phyloP scores from a whole-genome alignment of 768 basidiomycete genomes.

The Russula sp. region DNA sequence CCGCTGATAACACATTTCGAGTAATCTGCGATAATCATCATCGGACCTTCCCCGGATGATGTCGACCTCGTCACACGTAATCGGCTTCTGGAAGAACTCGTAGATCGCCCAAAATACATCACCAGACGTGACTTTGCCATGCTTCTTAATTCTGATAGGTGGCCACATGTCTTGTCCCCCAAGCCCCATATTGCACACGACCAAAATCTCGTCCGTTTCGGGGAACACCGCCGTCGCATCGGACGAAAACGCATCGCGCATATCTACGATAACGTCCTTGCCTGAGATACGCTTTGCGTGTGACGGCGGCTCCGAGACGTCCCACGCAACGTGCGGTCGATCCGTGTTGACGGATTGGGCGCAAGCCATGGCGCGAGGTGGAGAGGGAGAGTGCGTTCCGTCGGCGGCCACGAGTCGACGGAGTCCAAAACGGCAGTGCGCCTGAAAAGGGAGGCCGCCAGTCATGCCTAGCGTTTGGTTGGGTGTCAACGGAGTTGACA shows the following conservation, averaged over 20 bases:
- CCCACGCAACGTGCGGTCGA: conserved; percentile 24
- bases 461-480: conserved; percentile 1
- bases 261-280: conserved; percentile 23
- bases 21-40: conserved; percentile 12
- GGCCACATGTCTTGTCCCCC: conserved; percentile 20
- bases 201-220: conserved; percentile 15
- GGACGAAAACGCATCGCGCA: conserved; percentile 20
- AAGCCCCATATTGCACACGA: conserved; percentile 17
- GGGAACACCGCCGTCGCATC: conserved; percentile 23
- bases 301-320: conserved; percentile 23
- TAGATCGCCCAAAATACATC: conserved; percentile 29
- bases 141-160: conserved; percentile 20
- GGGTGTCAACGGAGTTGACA: conserved; percentile 15
- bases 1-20: conserved; percentile 19
- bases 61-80: conserved; percentile 19
- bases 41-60: conserved; percentile 8
- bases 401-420: conserved; percentile 23
- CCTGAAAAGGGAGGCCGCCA: conserved; percentile 15
- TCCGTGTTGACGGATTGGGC: conserved; percentile 20
- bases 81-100: conserved; percentile 23
- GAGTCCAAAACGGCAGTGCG: conserved; percentile 21
- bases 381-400: conserved; percentile 19
- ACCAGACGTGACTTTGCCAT: conserved; percentile 13
- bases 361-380: conserved; percentile 28
- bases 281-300: conserved; percentile 24